phyloP scores from a whole-genome alignment of 345 rosid genomes.

The Acer saccharum region DNA sequence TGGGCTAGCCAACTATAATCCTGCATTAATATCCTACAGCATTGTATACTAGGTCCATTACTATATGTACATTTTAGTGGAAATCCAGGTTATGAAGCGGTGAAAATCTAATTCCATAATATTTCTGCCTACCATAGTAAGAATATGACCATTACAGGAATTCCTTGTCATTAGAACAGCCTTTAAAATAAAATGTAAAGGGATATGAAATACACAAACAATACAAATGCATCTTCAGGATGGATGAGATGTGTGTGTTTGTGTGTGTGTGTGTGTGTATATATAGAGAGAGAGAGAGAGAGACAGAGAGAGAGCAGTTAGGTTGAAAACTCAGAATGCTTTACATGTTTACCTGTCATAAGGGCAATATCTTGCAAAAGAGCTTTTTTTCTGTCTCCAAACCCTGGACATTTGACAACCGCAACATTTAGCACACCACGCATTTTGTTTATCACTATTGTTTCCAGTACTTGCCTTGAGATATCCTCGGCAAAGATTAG shows the following conservation, averaged over 20 bases:
- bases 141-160: background rate
- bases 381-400: conserved; percentile 76
- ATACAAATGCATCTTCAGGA: no score
- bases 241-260: no score
- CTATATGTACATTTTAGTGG: background rate
- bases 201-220: background rate
- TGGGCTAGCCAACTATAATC: background rate
- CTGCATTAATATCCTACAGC: background rate
- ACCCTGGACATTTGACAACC: conserved; percentile 81
- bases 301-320: no score
- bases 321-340: background rate
- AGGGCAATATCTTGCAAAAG: conserved; percentile 87
- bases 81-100: no score
- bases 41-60: background rate
- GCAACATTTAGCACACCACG: conserved; percentile 80
- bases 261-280: no score
- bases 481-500: conserved; percentile 82
- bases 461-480: conserved; percentile 65
- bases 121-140: background rate
- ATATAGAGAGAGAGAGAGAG: no score
- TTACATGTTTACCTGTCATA: conserved; percentile 59
- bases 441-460: conserved; percentile 69
- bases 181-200: background rate
- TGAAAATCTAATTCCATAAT: background rate
- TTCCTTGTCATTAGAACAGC: background rate